These are phyloP conservation scores for Lentinula lateritia DNA, from an alignment of 768 basidiomycete genomes.

Conservation along the genomic window DNA sequence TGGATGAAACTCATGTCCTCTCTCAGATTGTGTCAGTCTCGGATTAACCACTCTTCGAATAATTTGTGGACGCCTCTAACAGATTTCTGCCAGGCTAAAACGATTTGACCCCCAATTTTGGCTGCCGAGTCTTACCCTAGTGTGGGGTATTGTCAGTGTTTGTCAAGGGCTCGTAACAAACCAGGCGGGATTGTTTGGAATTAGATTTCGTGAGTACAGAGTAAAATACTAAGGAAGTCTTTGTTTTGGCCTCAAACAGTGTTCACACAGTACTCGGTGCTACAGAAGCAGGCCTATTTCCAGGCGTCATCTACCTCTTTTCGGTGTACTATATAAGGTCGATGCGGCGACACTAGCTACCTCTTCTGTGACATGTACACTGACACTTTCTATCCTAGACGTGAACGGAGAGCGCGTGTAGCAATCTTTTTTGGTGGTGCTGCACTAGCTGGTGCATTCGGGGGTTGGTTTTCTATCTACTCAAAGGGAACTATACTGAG, in stretches of 20 bases:
- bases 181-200: conserved; percentile 47
- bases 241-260: not conserved
- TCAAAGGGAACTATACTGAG: conserved; percentile 8
- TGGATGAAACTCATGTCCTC: not conserved
- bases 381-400: conserved; percentile 25
- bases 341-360: not conserved
- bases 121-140: conserved; percentile 54
- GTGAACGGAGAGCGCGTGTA: conserved; percentile 55
- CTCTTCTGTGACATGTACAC: not conserved
- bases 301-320: conserved; percentile 39
- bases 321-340: conserved; percentile 47
- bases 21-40: conserved; percentile 34
- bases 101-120: conserved; percentile 54
- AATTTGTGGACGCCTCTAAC: not conserved
- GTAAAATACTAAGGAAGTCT: conserved; percentile 23
- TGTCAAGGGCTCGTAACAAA: conserved; percentile 51
- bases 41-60: not conserved
- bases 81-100: conserved; percentile 36
- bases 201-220: conserved; percentile 38
- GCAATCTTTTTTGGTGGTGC: conserved; percentile 60
- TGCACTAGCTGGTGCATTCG: conserved; percentile 60
- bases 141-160: conserved; percentile 53
- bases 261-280: conserved; percentile 33
- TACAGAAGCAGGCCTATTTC: conserved; percentile 57
- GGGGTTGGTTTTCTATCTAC: conserved; percentile 25